phyloP scores from a whole-genome alignment of 495 filamentous ascomycete species.

The Aspergillus coremiiformis region DNA sequence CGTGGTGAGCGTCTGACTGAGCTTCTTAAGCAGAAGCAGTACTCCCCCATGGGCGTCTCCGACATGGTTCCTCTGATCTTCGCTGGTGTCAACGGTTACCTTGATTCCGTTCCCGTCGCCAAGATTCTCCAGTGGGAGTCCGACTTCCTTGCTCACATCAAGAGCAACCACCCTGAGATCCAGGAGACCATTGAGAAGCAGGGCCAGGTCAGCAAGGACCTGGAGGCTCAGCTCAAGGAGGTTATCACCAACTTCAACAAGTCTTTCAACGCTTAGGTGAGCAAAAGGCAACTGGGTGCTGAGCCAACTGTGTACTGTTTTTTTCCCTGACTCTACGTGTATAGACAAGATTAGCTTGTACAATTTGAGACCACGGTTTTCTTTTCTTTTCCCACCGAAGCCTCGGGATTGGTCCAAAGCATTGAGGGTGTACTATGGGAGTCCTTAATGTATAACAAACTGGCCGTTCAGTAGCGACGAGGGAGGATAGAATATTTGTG shows the following conservation, averaged over 20 bases:
- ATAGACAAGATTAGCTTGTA: constrained; percentile 50
- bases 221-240: constrained; percentile 81
- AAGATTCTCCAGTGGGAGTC: constrained; percentile 87
- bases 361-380: constrained; percentile 48
- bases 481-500: constrained; percentile 15
- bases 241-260: constrained; percentile 79
- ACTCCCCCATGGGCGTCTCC: constrained; percentile 96
- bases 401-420: constrained; percentile 13
- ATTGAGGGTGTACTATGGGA: constrained; percentile 16
- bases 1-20: constrained; percentile 99
- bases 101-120: constrained; percentile 77
- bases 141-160: constrained; percentile 88
- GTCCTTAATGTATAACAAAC: constrained; percentile 6
- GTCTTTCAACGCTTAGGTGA: constrained; percentile 65
- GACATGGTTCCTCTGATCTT: constrained; percentile 99
- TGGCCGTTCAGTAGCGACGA: constrained; percentile 17
- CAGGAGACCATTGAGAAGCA: constrained; percentile 88
- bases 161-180: constrained; percentile 79
- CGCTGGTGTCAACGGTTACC: constrained; percentile 95
- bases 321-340: constrained; percentile 46
- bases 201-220: constrained; percentile 90
- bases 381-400: constrained; percentile 29
- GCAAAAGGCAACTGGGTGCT: constrained; percentile 35
- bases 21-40: constrained; percentile 99
- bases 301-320: constrained; percentile 28